Percentiles rank a stretch among this genome's conserved stretches.
These are phyloP conservation scores for Aegilops tauschii DNA, from an alignment of 176 grass and related monocot species.

Conservation along the genomic window DNA sequence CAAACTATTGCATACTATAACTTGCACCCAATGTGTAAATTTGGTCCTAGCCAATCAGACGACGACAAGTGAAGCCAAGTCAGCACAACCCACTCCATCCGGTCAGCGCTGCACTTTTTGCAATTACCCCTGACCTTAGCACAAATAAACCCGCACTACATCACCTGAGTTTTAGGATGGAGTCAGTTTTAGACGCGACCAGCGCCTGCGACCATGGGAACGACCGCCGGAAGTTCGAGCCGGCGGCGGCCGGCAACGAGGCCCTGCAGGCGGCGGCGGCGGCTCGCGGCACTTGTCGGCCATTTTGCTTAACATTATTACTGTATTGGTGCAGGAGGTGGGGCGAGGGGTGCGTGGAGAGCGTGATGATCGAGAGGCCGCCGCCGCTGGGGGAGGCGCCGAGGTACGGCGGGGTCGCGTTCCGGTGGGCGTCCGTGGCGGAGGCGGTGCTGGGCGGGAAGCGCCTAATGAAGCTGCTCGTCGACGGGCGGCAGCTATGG, in stretches of 20 bases:
- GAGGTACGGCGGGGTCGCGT: conserved; percentile 53
- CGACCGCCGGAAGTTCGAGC: conserved; percentile 31
- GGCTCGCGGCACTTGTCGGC: conserved; percentile 55
- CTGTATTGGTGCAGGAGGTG: conserved; percentile 39
- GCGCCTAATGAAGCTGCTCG: conserved; percentile 50
- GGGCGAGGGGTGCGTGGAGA: conserved; percentile 55
- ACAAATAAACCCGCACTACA: no score
- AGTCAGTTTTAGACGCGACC: no score
- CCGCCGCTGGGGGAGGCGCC: conserved; percentile 23
- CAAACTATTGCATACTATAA: no score
- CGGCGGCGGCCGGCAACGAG: neutral
- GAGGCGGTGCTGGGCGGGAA: conserved; percentile 42
- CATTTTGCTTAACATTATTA: neutral
- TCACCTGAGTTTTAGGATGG: no score
- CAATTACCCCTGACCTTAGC: no score
- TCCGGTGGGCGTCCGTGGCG: conserved; percentile 22
- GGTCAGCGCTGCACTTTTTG: no score
- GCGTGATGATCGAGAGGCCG: conserved; percentile 62
- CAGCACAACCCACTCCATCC: no score
- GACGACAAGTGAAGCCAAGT: no score
- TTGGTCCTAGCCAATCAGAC: no score
- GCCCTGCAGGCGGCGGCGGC: neutral
- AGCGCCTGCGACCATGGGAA: conserved; percentile 14
- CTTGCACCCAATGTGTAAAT: no score
- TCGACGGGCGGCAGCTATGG: conserved; percentile 64